phyloP scores from a whole-genome alignment of 106 monocot genomes.

The Alisma plantagoaquatica region DNA sequence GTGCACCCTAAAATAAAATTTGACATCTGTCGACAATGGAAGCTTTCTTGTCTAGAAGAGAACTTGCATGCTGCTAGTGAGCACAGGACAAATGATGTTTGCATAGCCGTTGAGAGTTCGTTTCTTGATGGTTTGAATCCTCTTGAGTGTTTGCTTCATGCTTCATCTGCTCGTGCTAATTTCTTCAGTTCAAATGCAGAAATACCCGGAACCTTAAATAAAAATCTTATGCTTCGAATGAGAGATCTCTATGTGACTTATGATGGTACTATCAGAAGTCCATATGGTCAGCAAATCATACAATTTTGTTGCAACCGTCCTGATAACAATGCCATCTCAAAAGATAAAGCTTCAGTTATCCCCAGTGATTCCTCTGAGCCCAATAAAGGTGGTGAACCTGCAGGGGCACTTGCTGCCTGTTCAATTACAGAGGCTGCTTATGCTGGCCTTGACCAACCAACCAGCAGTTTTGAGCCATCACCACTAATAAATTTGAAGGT shows the following conservation, averaged over 20 bases:
- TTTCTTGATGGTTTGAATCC: constrained; percentile 87
- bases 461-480: constrained; percentile 47
- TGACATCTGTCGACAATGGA: constrained; percentile 20
- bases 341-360: neutral
- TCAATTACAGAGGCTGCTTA: constrained; percentile 92
- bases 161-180: constrained; percentile 46
- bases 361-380: neutral
- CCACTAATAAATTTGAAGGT: constrained; percentile 82
- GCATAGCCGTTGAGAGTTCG: constrained; percentile 48
- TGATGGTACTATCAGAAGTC: constrained; percentile 84
- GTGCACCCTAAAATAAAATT: constrained; percentile 29
- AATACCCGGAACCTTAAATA: constrained; percentile 71
- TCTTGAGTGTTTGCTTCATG: constrained; percentile 65
- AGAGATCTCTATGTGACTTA: constrained; percentile 70
- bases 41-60: neutral
- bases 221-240: constrained; percentile 73
- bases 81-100: constrained; percentile 17
- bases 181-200: constrained; percentile 77
- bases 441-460: constrained; percentile 66
- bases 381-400: constrained; percentile 48
- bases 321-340: constrained; percentile 20
- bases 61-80: neutral
- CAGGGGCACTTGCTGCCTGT: constrained; percentile 71
- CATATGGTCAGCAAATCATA: constrained; percentile 63
- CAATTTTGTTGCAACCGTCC: too few species aligned